Conservation (phyloP, 2,329 filamentous ascomycete species). For the Coniella lustricola region DNA sequence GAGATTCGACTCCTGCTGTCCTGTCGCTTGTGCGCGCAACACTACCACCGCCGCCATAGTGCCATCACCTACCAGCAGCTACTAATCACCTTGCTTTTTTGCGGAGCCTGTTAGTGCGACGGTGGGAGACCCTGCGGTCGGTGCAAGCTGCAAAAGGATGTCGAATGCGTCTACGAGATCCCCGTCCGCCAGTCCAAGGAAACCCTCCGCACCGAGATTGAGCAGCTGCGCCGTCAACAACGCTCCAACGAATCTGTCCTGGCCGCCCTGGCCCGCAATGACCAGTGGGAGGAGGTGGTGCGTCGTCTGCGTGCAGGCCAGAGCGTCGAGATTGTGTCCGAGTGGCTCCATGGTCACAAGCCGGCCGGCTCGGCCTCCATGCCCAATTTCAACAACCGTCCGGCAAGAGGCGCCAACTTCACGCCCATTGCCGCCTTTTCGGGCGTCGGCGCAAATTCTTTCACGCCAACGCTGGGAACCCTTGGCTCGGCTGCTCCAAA, state of each 20-base stretch:
- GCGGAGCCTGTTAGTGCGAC: conserved; percentile 51
- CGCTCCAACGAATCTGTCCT: conserved; percentile 49
- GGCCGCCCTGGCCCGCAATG: conserved; percentile 43
- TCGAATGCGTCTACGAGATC: conserved; percentile 54
- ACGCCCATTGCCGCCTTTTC: conserved; percentile 26
- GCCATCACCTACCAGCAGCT: too few relatives aligned
- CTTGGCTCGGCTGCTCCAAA: background rate
- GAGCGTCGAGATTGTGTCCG: conserved; percentile 46
- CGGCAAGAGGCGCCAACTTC: conserved; percentile 24
- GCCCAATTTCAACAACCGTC: conserved; percentile 23
- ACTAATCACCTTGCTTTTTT: conserved; percentile 1
- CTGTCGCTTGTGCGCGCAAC: too few relatives aligned
- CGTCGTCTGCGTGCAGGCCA: conserved; percentile 47
- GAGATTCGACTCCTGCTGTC: background rate
- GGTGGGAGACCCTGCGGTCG: conserved; percentile 49
- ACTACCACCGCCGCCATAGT: background rate
- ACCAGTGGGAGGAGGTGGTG: conserved; percentile 48
- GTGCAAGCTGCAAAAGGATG: conserved; percentile 46
- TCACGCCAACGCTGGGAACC: conserved; percentile 22
- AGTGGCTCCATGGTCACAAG: conserved; percentile 38
- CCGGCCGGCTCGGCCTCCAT: conserved; percentile 17
- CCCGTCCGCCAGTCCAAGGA: conserved; percentile 60
- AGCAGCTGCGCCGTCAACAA: conserved; percentile 47
- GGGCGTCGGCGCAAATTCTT: conserved; percentile 21
- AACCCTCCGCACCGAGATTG: conserved; percentile 52